A percentile compares a stretch with the other conserved stretches of the same genome.
Conservation (phyloP, 139 green algal genomes). For the Auxenochlorella pyrenoidosa region DNA sequence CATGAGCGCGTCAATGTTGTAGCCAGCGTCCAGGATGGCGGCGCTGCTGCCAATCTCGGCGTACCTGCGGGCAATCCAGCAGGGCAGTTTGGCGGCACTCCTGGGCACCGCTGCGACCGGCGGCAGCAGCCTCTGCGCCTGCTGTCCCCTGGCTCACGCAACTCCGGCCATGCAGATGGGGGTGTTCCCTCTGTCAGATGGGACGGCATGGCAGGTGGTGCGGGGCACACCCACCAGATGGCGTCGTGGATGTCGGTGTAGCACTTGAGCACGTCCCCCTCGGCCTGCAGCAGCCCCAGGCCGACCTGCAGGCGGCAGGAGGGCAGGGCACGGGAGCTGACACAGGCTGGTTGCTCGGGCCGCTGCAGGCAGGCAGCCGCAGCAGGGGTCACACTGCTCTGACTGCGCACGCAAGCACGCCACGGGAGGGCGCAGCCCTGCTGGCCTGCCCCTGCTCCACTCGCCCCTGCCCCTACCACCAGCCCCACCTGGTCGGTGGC, state of each 20-base stretch:
- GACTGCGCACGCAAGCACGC: no score
- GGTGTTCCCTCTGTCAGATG: not conserved
- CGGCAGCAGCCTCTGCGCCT: no score
- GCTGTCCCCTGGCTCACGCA: no score
- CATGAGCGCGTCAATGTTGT: conserved; percentile 81
- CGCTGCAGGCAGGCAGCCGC: no score
- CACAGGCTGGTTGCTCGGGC: no score
- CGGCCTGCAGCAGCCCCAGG: conserved; percentile 56
- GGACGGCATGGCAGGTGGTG: not conserved
- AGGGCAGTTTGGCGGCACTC: no score
- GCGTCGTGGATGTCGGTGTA: conserved; percentile 51
- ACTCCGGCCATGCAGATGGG: no score
- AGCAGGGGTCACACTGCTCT: no score
- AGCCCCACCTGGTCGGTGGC: conserved; percentile 58
- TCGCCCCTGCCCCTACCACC: conserved; percentile 42
- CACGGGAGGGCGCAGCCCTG: no score
- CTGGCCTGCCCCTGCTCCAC: not conserved
- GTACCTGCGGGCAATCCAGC: conserved; percentile 29
- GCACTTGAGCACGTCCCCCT: conserved; percentile 62
- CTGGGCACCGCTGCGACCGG: no score
- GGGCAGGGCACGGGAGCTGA: no score
- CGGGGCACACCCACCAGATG: conserved; percentile 23
- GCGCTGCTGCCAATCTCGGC: conserved; percentile 71
- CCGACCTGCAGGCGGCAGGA: conserved; percentile 44
- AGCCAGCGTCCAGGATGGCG: conserved; percentile 71